Percentiles rank a stretch among this genome's conserved stretches.
Evolutionary conservation across 371 early-diverging fungal species (phyloP).

Genomic region (Mucor sp.): DNA sequence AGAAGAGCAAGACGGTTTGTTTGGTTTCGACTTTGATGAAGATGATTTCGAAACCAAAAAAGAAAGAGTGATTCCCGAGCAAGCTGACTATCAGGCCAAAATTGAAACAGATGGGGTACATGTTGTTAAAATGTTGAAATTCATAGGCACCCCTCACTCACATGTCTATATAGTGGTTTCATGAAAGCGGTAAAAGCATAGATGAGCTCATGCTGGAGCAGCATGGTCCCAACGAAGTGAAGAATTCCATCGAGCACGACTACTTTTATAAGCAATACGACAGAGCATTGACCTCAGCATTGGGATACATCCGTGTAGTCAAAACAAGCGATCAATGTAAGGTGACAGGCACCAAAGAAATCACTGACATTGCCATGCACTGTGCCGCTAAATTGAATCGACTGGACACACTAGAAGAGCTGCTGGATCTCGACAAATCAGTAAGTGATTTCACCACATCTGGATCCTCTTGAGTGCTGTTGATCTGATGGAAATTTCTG

Average conservation of each 20-base stretch:
- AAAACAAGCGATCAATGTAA: constrained; percentile 33
- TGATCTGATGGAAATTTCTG: neutral
- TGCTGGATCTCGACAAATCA: constrained; percentile 31
- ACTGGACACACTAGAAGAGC: constrained; percentile 29
- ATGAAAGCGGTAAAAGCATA: constrained; percentile 21
- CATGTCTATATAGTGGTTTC: constrained; percentile 39
- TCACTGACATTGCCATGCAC: constrained; percentile 44
- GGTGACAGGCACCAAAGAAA: constrained; percentile 38
- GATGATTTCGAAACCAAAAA: constrained; percentile 43
- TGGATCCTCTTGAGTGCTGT: neutral
- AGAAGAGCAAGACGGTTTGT: constrained; percentile 13
- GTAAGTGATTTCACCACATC: constrained; percentile 14
- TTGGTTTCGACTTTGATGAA: constrained; percentile 48
- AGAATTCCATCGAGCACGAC: constrained; percentile 43
- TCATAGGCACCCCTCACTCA: neutral
- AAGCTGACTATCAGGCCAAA: constrained; percentile 39
- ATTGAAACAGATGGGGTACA: constrained; percentile 49
- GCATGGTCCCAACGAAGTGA: constrained; percentile 46
- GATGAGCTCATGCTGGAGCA: constrained; percentile 39
- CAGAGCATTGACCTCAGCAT: constrained; percentile 29
- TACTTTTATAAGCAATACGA: constrained; percentile 45
- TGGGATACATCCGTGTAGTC: constrained; percentile 35
- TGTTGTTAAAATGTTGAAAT: neutral
- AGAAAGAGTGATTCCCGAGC: constrained; percentile 16
- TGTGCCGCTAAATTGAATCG: constrained; percentile 34